Evolutionary conservation across 345 rosid species (phyloP).

Genomic region (Syzygium oleosum): DNA sequence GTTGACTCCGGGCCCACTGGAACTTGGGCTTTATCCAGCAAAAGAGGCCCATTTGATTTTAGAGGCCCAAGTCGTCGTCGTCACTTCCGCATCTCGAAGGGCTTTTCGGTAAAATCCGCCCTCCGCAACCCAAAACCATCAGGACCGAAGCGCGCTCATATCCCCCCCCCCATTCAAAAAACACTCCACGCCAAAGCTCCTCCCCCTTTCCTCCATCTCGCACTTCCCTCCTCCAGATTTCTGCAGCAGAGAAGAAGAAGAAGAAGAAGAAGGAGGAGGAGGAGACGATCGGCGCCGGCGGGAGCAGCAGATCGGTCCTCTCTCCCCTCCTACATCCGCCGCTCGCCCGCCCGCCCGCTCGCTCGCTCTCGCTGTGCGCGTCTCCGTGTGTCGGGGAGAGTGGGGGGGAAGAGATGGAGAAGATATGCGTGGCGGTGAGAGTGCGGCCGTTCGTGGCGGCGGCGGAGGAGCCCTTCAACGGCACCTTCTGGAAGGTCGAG

Average conservation of each 20-base stretch:
- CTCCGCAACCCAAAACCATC: not conserved
- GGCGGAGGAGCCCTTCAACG: constrained; percentile 23
- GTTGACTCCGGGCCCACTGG: not conserved
- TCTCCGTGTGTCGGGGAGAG: not conserved
- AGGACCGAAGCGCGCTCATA: not conserved
- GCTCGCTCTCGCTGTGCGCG: not conserved
- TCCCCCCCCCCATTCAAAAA: not conserved
- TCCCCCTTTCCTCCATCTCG: not conserved
- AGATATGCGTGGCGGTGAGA: constrained; percentile 89
- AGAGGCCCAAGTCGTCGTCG: no score
- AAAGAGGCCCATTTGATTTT: not conserved
- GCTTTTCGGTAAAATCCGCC: not conserved
- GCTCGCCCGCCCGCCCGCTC: not conserved
- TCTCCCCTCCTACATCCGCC: not conserved
- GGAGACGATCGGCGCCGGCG: not conserved
- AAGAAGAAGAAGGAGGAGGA: not conserved
- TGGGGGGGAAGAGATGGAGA: constrained; percentile 39
- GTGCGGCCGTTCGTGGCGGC: constrained; percentile 51
- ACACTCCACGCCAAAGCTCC: not conserved
- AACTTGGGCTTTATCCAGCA: not conserved
- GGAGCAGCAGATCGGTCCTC: not conserved
- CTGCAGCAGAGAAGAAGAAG: not conserved
- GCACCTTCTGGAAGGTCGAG: constrained; percentile 46
- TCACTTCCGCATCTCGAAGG: not conserved
- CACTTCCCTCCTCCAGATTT: not conserved